These are phyloP conservation scores for Nigrospora osmanthi DNA, from an alignment of 2,329 filamentous ascomycete species.

Conservation along the genomic window DNA sequence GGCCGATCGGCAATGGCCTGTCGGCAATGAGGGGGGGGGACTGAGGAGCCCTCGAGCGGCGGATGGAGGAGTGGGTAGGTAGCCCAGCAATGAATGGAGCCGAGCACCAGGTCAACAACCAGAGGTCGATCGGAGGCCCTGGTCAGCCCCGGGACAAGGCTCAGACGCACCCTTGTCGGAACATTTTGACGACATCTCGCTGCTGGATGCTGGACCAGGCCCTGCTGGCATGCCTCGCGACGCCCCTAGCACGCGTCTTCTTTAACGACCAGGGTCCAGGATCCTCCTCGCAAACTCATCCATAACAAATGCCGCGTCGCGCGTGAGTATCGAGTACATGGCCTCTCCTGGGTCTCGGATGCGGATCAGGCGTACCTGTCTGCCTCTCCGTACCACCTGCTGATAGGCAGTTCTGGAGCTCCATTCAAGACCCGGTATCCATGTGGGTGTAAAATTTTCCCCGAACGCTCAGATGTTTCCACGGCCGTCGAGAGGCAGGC, in stretches of 20 bases:
- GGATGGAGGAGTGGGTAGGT: too few species aligned
- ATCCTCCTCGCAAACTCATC: conserved; percentile 14
- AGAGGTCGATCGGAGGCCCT: conserved; percentile 10
- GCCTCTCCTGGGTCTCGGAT: conserved; percentile 11
- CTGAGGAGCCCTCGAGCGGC: too few species aligned
- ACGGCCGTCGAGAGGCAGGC: too few species aligned
- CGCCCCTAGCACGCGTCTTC: conserved; percentile 4
- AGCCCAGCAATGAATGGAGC: too few species aligned
- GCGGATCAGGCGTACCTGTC: not conserved
- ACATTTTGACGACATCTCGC: conserved; percentile 12
- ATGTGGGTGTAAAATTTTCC: conserved; percentile 5
- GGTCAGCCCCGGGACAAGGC: conserved; percentile 13
- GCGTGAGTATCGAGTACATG: not conserved
- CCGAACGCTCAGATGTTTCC: conserved; percentile 4
- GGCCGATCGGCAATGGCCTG: too few species aligned
- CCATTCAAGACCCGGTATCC: not conserved
- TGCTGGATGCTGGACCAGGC: conserved; percentile 10
- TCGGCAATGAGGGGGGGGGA: too few species aligned
- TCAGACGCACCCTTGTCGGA: conserved; percentile 14
- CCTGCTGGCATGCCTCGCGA: conserved; percentile 3
- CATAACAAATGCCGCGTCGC: conserved; percentile 1
- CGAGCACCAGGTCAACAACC: too few species aligned
- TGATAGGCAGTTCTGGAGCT: not conserved
- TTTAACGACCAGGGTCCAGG: conserved; percentile 33
- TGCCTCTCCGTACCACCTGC: not conserved